Evolutionary conservation across 345 rosid species (phyloP).

Genomic region (Bretschneidera sinensis): DNA sequence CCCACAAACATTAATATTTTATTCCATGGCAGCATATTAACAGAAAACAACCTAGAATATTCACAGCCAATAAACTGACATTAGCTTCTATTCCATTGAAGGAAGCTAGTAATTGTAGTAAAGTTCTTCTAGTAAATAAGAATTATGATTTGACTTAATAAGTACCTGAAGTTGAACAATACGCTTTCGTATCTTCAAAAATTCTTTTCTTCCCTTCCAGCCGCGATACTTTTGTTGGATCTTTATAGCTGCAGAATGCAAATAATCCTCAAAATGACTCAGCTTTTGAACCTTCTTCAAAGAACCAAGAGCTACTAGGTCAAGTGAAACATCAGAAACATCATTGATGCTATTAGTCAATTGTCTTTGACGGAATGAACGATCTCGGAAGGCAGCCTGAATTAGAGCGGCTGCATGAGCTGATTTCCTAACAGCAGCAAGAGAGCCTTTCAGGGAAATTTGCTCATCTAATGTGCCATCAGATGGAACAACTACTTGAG

Average conservation of each 20-base stretch:
- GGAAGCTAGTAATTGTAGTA: background rate
- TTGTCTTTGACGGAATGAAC: constrained; percentile 40
- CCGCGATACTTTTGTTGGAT: constrained; percentile 69
- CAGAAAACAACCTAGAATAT: no score
- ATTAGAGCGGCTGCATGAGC: constrained; percentile 58
- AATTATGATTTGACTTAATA: background rate
- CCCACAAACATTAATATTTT: no score
- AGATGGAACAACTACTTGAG: constrained; percentile 12
- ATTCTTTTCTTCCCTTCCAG: constrained; percentile 61
- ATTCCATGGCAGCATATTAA: no score
- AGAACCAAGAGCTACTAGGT: constrained; percentile 43
- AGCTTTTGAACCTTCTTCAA: constrained; percentile 31
- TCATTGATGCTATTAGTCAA: constrained; percentile 20
- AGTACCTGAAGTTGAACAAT: constrained; percentile 64
- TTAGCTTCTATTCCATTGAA: background rate
- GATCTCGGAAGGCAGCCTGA: constrained; percentile 42
- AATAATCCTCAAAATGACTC: constrained; percentile 49
- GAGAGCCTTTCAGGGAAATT: constrained; percentile 46
- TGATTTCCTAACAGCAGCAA: constrained; percentile 63
- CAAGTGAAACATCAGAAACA: constrained; percentile 33
- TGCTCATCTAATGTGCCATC: constrained; percentile 23
- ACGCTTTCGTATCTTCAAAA: constrained; percentile 44
- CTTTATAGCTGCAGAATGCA: constrained; percentile 53
- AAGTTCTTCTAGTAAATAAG: background rate
- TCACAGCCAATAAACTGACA: background rate